Evolutionary conservation across 2,329 filamentous ascomycete species (phyloP).

Genomic region (Cadophora malorum): DNA sequence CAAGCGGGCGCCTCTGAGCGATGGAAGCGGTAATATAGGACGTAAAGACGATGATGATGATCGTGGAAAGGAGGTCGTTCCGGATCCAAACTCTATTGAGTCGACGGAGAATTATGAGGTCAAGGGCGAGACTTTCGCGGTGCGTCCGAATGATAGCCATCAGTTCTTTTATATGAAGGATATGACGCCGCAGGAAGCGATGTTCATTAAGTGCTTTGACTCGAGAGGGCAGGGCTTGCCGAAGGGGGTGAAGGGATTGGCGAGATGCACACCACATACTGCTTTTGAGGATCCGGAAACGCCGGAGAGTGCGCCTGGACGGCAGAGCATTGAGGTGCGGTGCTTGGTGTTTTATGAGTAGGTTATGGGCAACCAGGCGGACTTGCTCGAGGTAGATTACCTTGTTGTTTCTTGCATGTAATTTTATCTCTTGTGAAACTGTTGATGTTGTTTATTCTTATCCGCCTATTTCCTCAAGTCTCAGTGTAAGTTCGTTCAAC

Average conservation of each 20-base stretch:
- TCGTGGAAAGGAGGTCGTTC: constrained; percentile 52
- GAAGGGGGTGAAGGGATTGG: constrained; percentile 23
- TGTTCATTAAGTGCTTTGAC: constrained; percentile 33
- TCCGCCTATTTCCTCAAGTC: too few species aligned
- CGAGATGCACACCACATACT: constrained; percentile 30
- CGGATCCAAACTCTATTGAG: constrained; percentile 52
- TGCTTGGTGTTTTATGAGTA: constrained; percentile 32
- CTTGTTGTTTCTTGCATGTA: not conserved
- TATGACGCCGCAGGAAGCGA: constrained; percentile 55
- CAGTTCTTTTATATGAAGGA: constrained; percentile 71
- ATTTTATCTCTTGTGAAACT: too few species aligned
- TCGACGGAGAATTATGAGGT: constrained; percentile 67
- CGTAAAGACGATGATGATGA: constrained; percentile 60
- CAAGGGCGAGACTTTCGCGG: constrained; percentile 66
- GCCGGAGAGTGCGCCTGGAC: constrained; percentile 22
- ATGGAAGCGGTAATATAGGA: not conserved
- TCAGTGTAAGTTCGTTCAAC: too few species aligned
- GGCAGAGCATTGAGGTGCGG: constrained; percentile 32
- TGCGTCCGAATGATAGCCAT: constrained; percentile 63
- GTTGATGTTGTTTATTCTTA: too few species aligned
- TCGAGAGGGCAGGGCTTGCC: constrained; percentile 26
- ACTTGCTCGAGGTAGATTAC: not conserved
- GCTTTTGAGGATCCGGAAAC: constrained; percentile 29
- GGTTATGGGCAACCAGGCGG: not conserved
- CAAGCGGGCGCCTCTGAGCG: constrained; percentile 45